A percentile compares a stretch with the other conserved stretches of the same genome.
Evolutionary conservation across 225 moss, liverwort and hornwort species (phyloP).

Genomic region (Lunularia cruciata): DNA sequence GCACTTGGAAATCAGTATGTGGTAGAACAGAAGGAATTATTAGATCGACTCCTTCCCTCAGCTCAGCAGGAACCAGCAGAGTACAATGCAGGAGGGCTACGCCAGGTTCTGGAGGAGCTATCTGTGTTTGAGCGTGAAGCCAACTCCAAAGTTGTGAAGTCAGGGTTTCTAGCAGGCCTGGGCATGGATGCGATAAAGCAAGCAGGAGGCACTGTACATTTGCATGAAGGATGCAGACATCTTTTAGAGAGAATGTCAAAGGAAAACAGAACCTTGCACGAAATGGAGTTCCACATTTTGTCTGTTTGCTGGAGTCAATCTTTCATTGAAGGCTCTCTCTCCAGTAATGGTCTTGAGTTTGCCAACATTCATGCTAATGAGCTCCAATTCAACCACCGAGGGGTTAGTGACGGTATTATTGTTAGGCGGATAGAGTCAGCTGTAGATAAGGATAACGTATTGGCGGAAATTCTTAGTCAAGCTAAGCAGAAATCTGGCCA

Average conservation of each 20-base stretch:
- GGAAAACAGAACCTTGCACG: not conserved
- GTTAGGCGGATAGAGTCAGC: conserved; percentile 60
- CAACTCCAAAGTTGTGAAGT: conserved; percentile 63
- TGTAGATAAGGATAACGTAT: conserved; percentile 61
- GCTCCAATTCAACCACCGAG: conserved; percentile 44
- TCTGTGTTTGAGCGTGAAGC: conserved; percentile 64
- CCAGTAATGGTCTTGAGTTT: conserved; percentile 35
- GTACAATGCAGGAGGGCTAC: conserved; percentile 34
- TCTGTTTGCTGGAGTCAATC: conserved; percentile 89
- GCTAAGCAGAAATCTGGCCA: conserved; percentile 3
- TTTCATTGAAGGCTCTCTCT: conserved; percentile 62
- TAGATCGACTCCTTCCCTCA: conserved; percentile 24
- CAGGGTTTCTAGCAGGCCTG: conserved; percentile 65
- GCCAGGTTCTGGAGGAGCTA: conserved; percentile 41
- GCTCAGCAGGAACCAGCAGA: conserved; percentile 23
- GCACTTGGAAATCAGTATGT: conserved; percentile 60
- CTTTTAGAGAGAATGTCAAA: conserved; percentile 51
- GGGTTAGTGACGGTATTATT: conserved; percentile 58
- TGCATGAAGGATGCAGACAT: conserved; percentile 66
- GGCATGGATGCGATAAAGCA: conserved; percentile 46
- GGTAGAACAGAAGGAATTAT: conserved; percentile 50
- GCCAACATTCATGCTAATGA: conserved; percentile 66
- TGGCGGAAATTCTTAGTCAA: conserved; percentile 41
- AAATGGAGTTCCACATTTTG: conserved; percentile 57
- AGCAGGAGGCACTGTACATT: conserved; percentile 57